A percentile compares a stretch with the other conserved stretches of the same genome.
Conservation (phyloP, 108 stramenopile genomes). For the Cyclotella cryptica region DNA sequence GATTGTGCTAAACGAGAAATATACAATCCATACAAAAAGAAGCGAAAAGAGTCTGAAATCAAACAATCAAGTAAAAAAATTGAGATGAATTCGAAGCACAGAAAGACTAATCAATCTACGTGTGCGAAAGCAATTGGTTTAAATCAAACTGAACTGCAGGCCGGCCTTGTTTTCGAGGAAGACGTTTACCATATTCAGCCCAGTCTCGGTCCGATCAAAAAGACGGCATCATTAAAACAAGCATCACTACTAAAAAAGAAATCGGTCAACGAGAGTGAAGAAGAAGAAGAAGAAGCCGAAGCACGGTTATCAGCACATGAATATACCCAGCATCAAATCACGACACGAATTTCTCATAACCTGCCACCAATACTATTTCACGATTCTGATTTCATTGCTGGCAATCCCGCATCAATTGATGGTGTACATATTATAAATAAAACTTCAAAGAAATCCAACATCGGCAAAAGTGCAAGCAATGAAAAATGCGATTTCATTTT, state of each 20-base stretch:
- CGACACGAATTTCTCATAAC: slow-evolving; percentile 37
- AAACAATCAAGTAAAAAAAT: background rate
- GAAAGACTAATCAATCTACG: slow-evolving; percentile 2
- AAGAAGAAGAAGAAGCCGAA: slow-evolving; percentile 19
- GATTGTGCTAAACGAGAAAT: slow-evolving; percentile 3
- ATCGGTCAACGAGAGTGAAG: background rate
- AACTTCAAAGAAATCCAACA: slow-evolving; percentile 1
- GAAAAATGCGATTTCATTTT: slow-evolving; percentile 22
- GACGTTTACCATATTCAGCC: slow-evolving; percentile 44
- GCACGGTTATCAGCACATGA: slow-evolving; percentile 23
- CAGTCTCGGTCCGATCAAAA: background rate
- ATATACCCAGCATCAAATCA: slow-evolving; percentile 49
- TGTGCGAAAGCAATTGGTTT: background rate
- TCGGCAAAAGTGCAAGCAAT: background rate
- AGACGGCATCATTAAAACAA: slow-evolving; percentile 7
- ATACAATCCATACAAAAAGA: slow-evolving; percentile 42
- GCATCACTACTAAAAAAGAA: background rate
- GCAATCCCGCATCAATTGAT: slow-evolving; percentile 49
- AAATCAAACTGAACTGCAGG: slow-evolving; percentile 41
- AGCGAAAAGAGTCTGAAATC: slow-evolving; percentile 10
- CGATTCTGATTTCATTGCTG: slow-evolving; percentile 53
- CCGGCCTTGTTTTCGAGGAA: slow-evolving; percentile 58
- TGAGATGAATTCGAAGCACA: slow-evolving; percentile 1
- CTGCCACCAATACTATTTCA: slow-evolving; percentile 56
- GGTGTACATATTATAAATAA: slow-evolving; percentile 28